A percentile compares a stretch with the other conserved stretches of the same genome.
Evolutionary conservation across 2,329 filamentous ascomycete species (phyloP).

Genomic region (Pleoardoris graminearum): DNA sequence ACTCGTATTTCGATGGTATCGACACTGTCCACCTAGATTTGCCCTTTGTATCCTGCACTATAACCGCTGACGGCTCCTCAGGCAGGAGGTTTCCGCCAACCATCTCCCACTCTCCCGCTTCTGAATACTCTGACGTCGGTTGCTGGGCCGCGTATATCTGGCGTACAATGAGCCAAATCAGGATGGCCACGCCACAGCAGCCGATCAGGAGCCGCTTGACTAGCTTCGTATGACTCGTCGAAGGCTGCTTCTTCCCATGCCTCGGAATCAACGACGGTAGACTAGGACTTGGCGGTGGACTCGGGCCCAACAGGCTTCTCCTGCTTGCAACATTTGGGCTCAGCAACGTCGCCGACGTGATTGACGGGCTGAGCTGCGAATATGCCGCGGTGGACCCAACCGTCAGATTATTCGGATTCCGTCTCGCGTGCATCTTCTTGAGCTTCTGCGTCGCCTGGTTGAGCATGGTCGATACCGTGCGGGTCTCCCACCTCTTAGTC

Average conservation of each 20-base stretch:
- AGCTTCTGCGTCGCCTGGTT: constrained; percentile 41
- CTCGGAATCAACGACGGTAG: constrained; percentile 70
- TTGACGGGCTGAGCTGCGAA: constrained; percentile 40
- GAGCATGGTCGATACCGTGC: constrained; percentile 30
- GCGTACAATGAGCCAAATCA: constrained; percentile 56
- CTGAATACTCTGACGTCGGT: constrained; percentile 18
- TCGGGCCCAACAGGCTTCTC: constrained; percentile 66
- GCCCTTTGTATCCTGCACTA: constrained; percentile 67
- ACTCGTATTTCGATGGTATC: constrained; percentile 68
- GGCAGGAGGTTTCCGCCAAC: constrained; percentile 68
- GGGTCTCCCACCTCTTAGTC: constrained; percentile 3
- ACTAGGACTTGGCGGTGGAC: constrained; percentile 70
- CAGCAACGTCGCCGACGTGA: constrained; percentile 42
- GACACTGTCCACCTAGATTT: constrained; percentile 78
- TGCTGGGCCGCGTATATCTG: constrained; percentile 33
- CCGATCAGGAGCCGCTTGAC: constrained; percentile 62
- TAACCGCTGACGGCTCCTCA: constrained; percentile 71
- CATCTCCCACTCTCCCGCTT: constrained; percentile 63
- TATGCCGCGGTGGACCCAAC: constrained; percentile 47
- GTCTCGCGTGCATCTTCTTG: constrained; percentile 51
- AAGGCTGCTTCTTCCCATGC: constrained; percentile 64
- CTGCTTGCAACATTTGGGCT: constrained; percentile 40
- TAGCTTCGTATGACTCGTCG: constrained; percentile 57
- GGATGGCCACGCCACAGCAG: constrained; percentile 50
- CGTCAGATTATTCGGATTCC: constrained; percentile 51